Percentiles rank a stretch among this genome's conserved stretches.
Evolutionary conservation across 495 filamentous ascomycete genomes (phyloP).

Genomic region (Aspergillus saccharolyticus): DNA sequence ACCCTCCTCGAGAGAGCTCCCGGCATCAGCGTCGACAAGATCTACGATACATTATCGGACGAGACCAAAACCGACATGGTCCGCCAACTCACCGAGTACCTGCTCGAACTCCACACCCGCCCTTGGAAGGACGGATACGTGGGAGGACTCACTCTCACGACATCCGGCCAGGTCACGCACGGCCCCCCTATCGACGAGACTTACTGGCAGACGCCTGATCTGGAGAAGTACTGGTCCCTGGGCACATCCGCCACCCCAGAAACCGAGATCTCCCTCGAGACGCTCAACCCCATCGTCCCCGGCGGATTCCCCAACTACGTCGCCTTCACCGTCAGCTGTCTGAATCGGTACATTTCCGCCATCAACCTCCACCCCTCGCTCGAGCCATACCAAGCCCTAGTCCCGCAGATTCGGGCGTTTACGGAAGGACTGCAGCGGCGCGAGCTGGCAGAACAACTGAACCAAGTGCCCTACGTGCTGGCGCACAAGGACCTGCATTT

Average conservation of each 20-base stretch:
- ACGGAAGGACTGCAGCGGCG: background rate
- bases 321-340: conserved; percentile 16
- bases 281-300: background rate
- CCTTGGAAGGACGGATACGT: conserved; percentile 17
- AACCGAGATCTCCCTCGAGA: conserved; percentile 5
- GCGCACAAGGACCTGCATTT: conserved; percentile 38
- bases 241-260: conserved; percentile 22
- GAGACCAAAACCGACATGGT: conserved; percentile 15
- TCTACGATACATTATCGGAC: conserved; percentile 22
- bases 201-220: conserved; percentile 27
- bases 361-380: conserved; percentile 24
- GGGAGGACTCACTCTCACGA: conserved; percentile 15
- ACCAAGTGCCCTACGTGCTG: conserved; percentile 20
- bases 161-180: background rate
- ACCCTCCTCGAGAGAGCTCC: conserved; percentile 22
- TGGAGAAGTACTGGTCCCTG: conserved; percentile 20
- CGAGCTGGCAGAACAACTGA: conserved; percentile 13
- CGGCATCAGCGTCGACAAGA: conserved; percentile 21
- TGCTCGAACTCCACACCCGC: conserved; percentile 26
- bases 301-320: conserved; percentile 9
- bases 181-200: conserved; percentile 27
- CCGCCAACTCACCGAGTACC: conserved; percentile 24
- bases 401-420: background rate
- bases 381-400: conserved; percentile 15
- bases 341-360: conserved; percentile 17